Base-by-base conservation (phyloP, 768 basidiomycete genomes). In the Tulasnella sp. region DNA sequence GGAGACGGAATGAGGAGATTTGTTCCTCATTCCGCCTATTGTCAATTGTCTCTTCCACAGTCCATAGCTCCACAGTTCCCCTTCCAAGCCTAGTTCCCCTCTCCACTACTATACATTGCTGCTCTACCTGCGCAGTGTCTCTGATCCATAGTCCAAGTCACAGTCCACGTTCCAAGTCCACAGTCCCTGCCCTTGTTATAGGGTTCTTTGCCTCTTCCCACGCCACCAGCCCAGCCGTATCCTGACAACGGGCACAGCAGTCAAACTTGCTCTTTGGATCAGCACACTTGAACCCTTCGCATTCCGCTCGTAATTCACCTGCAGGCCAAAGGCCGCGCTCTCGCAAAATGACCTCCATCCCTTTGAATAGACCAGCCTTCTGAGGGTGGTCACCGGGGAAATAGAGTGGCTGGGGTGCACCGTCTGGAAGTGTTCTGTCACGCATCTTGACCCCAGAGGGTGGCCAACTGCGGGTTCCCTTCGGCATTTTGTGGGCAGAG, bases 201-300 rank as follows among this genome's bases (percentile, higher is more conserved):
- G n/a, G n/a, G n/a, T n/a, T n/a, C n/a, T n/a, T n/a, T n/a, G n/a
- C n/a, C n/a, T n/a, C n/a, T n/a, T n/a, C n/a, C n/a, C n/a, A n/a
- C n/a, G n/a, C n/a, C n/a, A n/a, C n/a, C n/a, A n/a, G n/a, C n/a
- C n/a, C n/a, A n/a, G n/a, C n/a, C n/a, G n/a, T n/a, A n/a, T n/a
- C n/a, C n/a, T n/a, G n/a, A n/a, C n/a, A n/a, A 1, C 78, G 78
- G 67, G 77, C 79, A 75, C 82, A 84, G 75, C 82, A 83, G 36
- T 72, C 63, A 4, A 72, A 73, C 1, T 68, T 44, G n/a, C 29
- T 73, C 35, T 69, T 80, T 81, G n/a, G 83, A 78, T 74, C 82
- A 82, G 16, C 76, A 62, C 0, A 74, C n/a, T n/a, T n/a, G n/a
- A n/a, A n/a, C n/a, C 42, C 5, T 42, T 35, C 42, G 12, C 78